Conservation (phyloP, 306 rosid species). For the Mimosa pudica region DNA sequence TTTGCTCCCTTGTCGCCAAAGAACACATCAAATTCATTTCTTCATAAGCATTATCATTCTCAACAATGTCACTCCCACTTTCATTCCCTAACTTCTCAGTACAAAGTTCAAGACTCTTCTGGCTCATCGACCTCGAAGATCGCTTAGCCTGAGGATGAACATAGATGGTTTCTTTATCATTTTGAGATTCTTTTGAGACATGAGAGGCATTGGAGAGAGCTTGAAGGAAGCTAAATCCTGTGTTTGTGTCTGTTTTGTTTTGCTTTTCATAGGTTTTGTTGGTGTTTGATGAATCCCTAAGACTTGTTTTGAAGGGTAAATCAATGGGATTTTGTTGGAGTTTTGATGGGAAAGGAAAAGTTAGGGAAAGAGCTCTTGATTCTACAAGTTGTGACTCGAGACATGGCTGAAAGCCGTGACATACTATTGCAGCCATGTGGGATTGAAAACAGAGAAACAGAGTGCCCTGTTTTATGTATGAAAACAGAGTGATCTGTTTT, state of each 20-base stretch:
- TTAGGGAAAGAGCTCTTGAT: slow-evolving; percentile 55
- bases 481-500: slow-evolving; percentile 13
- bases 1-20: slow-evolving; percentile 20
- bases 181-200: slow-evolving; percentile 8
- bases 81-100: slow-evolving; percentile 91
- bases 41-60: slow-evolving; percentile 16
- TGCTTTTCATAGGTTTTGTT: slow-evolving; percentile 29
- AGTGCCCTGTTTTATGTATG: slow-evolving; percentile 24
- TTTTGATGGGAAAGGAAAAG: slow-evolving; percentile 44
- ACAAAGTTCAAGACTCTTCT: slow-evolving; percentile 72
- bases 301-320: slow-evolving; percentile 41
- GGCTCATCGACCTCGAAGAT: slow-evolving; percentile 49
- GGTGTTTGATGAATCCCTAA: slow-evolving; percentile 37
- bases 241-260: background rate
- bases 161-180: slow-evolving; percentile 41
- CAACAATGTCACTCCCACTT: slow-evolving; percentile 66
- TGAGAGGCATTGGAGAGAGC: slow-evolving; percentile 39
- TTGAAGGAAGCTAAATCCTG: slow-evolving; percentile 66
- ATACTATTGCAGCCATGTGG: slow-evolving; percentile 73
- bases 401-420: slow-evolving; percentile 53
- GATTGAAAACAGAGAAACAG: slow-evolving; percentile 27
- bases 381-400: slow-evolving; percentile 63
- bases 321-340: slow-evolving; percentile 41
- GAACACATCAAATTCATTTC: slow-evolving; percentile 41
- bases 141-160: slow-evolving; percentile 53